Base-by-base conservation (phyloP, 192 early-diverging fungal species). In the Dissophora ornata region DNA sequence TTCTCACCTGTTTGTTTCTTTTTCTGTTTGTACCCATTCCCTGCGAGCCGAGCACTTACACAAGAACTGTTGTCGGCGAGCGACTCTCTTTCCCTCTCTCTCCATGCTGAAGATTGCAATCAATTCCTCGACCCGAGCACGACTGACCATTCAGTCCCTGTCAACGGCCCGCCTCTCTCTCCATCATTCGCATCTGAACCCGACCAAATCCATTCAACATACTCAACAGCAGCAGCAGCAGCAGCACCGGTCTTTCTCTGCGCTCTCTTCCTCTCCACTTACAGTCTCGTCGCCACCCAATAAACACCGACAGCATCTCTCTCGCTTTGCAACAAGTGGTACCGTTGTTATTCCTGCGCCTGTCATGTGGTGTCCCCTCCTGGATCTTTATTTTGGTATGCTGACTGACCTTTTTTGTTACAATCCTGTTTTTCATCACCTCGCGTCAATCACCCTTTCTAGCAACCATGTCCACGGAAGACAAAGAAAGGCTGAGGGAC, bases 401-500 rank as follows among this genome's bases (percentile, higher is more conserved):
- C n/a, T n/a, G n/a, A n/a, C n/a, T n/a, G n/a, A n/a, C n/a, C n/a
- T n/a, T n/a, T n/a, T n/a, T n/a, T n/a, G n/a, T n/a, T n/a, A n/a
- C n/a, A n/a, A n/a, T n/a, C n/a, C n/a, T n/a, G n/a, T n/a, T n/a
- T n/a, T n/a, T n/a, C n/a, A n/a, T n/a, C n/a, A n/a, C n/a, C n/a
- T n/a, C n/a, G n/a, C n/a, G n/a, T 46, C 21, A 19, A 40, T 32
- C 11, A 30, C 25, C 26, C 40, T 42, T 16, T 9, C 10, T 34
- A 48, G 4, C 36, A 60, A 61, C 62, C 15, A 53, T 75, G 71
- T 48, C 71, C 1, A 22, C 48, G 6, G 63, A 75, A 34, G 33
- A 62, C 29, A 44, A 25, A 16, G 63, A 58, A 11, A 22, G 58
- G n/a, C 45, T 75, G 34, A 58, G 71, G 40, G 51, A 66, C 41